Evolutionary conservation across 768 basidiomycete genomes (phyloP).

Genomic region (Coprinellus micaceus): DNA sequence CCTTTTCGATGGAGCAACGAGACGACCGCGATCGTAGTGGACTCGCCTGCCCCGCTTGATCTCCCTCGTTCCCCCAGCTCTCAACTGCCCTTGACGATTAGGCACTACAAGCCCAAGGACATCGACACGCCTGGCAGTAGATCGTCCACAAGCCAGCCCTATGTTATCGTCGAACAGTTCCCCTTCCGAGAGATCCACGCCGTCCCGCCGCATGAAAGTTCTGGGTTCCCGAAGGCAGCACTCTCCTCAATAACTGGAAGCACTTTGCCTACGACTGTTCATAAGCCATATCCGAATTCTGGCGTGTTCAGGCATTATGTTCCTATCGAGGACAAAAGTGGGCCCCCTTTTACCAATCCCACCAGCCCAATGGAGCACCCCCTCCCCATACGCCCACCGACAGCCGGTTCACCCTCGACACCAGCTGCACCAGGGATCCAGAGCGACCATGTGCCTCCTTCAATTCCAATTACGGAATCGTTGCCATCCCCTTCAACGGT

Average conservation of each 20-base stretch:
- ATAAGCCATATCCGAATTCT: neutral
- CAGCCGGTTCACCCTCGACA: neutral
- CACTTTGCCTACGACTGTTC: neutral
- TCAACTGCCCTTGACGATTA: conserved; percentile 9
- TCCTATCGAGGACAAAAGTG: neutral
- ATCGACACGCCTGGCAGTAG: conserved; percentile 12
- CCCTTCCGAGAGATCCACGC: conserved; percentile 7
- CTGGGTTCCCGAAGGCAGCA: neutral
- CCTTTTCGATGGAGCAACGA: conserved; percentile 1
- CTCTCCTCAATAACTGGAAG: neutral
- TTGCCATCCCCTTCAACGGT: neutral
- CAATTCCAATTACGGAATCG: neutral
- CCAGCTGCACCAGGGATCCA: neutral
- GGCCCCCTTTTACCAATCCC: too few species aligned
- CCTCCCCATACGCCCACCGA: neutral
- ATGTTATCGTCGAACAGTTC: conserved; percentile 13
- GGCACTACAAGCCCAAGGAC: conserved; percentile 12
- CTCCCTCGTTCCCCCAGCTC: neutral
- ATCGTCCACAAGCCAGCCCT: conserved; percentile 14
- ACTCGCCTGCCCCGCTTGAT: neutral
- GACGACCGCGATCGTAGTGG: neutral
- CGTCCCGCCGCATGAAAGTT: too few species aligned
- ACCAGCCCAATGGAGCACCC: too few species aligned
- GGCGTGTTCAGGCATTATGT: conserved; percentile 1
- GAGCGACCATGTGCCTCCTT: neutral